Evolutionary conservation across 495 filamentous ascomycete genomes (phyloP), one percentile per base, ranked within the genome.

Genomic region (Aspergillus sclerotioniger): DNA sequence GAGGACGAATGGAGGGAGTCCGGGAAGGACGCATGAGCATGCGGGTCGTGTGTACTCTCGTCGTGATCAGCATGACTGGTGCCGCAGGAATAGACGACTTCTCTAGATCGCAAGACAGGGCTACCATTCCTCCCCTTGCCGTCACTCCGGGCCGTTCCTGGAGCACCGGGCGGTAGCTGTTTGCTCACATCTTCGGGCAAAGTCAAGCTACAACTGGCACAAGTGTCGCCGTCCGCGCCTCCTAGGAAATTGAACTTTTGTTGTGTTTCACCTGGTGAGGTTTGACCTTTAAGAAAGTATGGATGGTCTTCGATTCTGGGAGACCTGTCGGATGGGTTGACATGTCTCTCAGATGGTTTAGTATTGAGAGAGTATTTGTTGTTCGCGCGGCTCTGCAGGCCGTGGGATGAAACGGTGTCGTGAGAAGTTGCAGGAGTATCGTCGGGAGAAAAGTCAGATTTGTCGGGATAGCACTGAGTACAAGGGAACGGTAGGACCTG

Each of bases 401-500:
- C 59, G 37, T 66, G 57, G 49, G 59, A 63, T 28, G 57, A 64
- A 37, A 39, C 21, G 33, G 63, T 66, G 41, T 71, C 71, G 52
- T 65, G 73, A 54, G 63, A 71, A 20, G 64, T 71, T 53, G 65
- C 70, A n/a, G 61, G 72, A 51, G 71, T 68, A 32, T 67, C 62
- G 17, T 67, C 62, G 19, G 72, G 63, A 15, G 73, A 72, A 55
- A 64, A 49, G 17, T 73, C 69, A 53, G 65, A 46, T 15, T 52
- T 61, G 15, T 77, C 74, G 43, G 72, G 70, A 59, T 76, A 85
- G 68, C 92, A 97, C 69, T 86, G 84, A 54, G 78, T 71, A 67
- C 92, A 97, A 51, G 87, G 80, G 45, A 91, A 86, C 1, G 90
- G 88, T 21, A 90, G 77, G 50, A 90, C 88, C 74, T 96, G 91